phyloP scores from a whole-genome alignment of 1,139 yeast genomes.

The Nakaseomyces delphensis region DNA sequence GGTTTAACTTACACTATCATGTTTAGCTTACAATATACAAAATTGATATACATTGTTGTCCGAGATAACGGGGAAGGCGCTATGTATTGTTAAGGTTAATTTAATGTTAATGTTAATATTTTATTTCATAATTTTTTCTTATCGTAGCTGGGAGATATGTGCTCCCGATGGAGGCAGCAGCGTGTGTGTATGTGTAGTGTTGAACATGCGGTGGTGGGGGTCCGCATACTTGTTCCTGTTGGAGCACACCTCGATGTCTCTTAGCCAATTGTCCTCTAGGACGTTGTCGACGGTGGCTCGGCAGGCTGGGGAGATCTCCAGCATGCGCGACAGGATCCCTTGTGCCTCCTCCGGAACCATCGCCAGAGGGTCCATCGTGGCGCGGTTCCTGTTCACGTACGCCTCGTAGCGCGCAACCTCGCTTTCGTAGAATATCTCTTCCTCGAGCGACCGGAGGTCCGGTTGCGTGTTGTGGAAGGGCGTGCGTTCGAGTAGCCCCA shows the following conservation, averaged over 20 bases:
- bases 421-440: slow-evolving; percentile 18
- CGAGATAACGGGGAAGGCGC: background rate
- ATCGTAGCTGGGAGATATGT: slow-evolving; percentile 3
- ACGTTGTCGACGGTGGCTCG: slow-evolving; percentile 67
- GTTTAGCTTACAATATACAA: no score
- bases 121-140: background rate
- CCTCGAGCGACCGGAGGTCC: slow-evolving; percentile 27
- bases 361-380: slow-evolving; percentile 29
- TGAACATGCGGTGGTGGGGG: slow-evolving; percentile 3
- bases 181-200: slow-evolving; percentile 3
- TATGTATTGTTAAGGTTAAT: background rate
- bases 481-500: slow-evolving; percentile 32
- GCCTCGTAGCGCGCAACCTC: slow-evolving; percentile 20
- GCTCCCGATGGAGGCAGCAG: slow-evolving; percentile 1
- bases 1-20: no score
- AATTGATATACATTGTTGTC: no score
- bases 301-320: slow-evolving; percentile 63
- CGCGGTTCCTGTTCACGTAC: slow-evolving; percentile 46
- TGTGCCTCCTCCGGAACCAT: slow-evolving; percentile 54
- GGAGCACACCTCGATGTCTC: slow-evolving; percentile 47
- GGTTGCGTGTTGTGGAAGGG: slow-evolving; percentile 20
- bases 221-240: slow-evolving; percentile 1
- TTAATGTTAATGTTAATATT: background rate
- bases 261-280: slow-evolving; percentile 61
- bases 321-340: slow-evolving; percentile 53